A percentile compares a stretch with the other conserved stretches of the same genome.
Evolutionary conservation across 2,329 filamentous ascomycete species (phyloP).

Genomic region (Aureobasidium zeae): DNA sequence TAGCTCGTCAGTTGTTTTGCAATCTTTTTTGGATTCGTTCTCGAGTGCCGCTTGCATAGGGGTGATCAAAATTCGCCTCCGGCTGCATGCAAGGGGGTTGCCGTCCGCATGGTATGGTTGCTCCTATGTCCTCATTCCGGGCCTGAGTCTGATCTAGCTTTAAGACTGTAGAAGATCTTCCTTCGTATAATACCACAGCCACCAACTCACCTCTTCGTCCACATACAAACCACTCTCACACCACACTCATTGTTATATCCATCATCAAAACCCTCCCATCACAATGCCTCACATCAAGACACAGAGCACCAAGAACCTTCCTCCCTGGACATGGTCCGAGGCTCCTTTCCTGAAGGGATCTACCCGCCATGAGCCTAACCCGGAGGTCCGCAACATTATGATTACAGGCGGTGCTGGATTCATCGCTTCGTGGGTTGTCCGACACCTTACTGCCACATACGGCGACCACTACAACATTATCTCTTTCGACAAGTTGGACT

Average conservation of each 20-base stretch:
- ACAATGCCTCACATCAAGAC: conserved; percentile 4
- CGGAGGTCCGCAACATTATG: conserved; percentile 69
- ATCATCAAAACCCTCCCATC: background rate
- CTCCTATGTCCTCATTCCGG: too few species aligned
- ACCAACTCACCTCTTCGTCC: too few species aligned
- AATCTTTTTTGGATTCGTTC: too few species aligned
- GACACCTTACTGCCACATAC: conserved; percentile 67
- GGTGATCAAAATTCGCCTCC: too few species aligned
- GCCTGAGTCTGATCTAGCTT: too few species aligned
- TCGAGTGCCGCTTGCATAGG: too few species aligned
- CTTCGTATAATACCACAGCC: too few species aligned
- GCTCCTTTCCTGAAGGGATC: conserved; percentile 61
- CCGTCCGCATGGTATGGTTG: too few species aligned
- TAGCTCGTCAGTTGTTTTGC: too few species aligned
- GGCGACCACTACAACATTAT: conserved; percentile 66
- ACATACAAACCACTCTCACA: background rate
- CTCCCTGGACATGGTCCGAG: conserved; percentile 46
- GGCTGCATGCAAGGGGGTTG: too few species aligned
- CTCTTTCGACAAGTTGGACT: conserved; percentile 78
- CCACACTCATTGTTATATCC: background rate
- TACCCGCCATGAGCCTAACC: conserved; percentile 59
- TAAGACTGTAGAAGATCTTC: too few species aligned
- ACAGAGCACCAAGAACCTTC: background rate
- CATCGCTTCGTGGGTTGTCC: conserved; percentile 76
- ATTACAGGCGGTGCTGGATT: conserved; percentile 78